Evolutionary conservation across 352 stramenopile genomes (phyloP).

Genomic region (Phytopythium aichiense): DNA sequence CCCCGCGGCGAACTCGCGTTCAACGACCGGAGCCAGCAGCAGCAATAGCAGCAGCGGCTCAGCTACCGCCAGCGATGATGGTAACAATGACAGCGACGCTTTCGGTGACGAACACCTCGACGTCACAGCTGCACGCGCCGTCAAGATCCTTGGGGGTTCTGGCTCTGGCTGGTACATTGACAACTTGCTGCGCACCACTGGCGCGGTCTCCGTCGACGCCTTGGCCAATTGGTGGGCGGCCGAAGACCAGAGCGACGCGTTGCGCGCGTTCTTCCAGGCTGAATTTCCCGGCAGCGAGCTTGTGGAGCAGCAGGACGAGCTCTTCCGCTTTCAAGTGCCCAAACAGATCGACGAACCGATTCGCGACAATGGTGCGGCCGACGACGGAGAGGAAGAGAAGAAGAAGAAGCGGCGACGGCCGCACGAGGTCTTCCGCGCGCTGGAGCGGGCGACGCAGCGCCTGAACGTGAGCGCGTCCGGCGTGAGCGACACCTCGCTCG

Average conservation of each 20-base stretch:
- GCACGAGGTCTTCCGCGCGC: slow-evolving; percentile 52
- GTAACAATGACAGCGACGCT: too few species aligned
- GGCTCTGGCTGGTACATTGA: slow-evolving; percentile 28
- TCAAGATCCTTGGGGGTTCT: slow-evolving; percentile 15
- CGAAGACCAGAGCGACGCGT: slow-evolving; percentile 20
- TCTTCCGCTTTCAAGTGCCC: slow-evolving; percentile 49
- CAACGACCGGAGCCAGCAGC: neutral
- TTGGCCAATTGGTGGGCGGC: slow-evolving; percentile 35
- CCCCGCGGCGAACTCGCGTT: neutral
- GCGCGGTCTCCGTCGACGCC: slow-evolving; percentile 20
- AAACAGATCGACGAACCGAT: slow-evolving; percentile 12
- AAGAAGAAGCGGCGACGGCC: slow-evolving; percentile 11
- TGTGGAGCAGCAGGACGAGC: slow-evolving; percentile 45
- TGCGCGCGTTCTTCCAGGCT: slow-evolving; percentile 24
- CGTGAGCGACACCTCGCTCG: slow-evolving; percentile 85
- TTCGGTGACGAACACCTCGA: neutral
- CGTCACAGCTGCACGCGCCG: neutral
- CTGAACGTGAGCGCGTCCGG: slow-evolving; percentile 80
- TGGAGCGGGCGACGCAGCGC: slow-evolving; percentile 59
- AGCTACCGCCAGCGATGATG: neutral
- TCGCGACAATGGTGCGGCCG: slow-evolving; percentile 25
- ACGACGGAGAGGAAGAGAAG: slow-evolving; percentile 49
- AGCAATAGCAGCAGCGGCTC: neutral
- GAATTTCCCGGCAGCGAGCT: slow-evolving; percentile 24
- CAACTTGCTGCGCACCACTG: slow-evolving; percentile 15